Base-by-base conservation (phyloP, 2,329 filamentous ascomycete species). In the Pezicula rhizophila region DNA sequence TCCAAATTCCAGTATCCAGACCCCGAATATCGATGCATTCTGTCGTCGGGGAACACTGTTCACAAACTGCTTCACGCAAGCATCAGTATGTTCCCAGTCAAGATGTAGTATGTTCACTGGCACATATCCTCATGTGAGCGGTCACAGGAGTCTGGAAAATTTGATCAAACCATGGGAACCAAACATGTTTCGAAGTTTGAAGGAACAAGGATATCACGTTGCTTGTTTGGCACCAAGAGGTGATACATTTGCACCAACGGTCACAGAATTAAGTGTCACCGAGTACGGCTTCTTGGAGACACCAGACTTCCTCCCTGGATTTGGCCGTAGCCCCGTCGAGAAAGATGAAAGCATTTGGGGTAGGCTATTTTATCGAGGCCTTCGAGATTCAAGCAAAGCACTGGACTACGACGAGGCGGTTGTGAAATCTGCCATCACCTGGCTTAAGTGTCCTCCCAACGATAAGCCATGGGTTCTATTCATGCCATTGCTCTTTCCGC, bases 151-250 rank as follows among this genome's bases (percentile, higher is more conserved):
- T 20, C 66, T 75, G 4, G 63, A 75, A 15, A 73, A 73, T 34
- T 63, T 75, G 8, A 68, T 75, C 53, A 75, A 75, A 52, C 71
- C 71, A 0, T 71, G 70, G 70, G 71, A 75, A 52, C 70, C 69
- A 1, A 75, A 75, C 42, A 45, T 75, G 2, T 72, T 75, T 50
- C 66, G 70, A 7, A 66, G 60, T 2, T 50, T 74, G 11, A 71
- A 70, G 44, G 70, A 74, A 37, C 54, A 57, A 0, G 72, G 72
- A 0, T 75, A 75, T 45, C 72, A 76, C 43, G 66, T 75, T 8
- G 71, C 72, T 0, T 76, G 66, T 35, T 65, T 75, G 3, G 66
- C 69, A 0, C 70, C 70, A 0, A 54, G 69, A 4, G 70, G 69
- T 0, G 66, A 74, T 49, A 67, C 64, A 0, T 75, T 72, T 50